Percentiles rank a stretch among this genome's conserved stretches.
Evolutionary conservation across 495 filamentous ascomycete genomes (phyloP).

Genomic region (Clohesyomyces aquaticus): DNA sequence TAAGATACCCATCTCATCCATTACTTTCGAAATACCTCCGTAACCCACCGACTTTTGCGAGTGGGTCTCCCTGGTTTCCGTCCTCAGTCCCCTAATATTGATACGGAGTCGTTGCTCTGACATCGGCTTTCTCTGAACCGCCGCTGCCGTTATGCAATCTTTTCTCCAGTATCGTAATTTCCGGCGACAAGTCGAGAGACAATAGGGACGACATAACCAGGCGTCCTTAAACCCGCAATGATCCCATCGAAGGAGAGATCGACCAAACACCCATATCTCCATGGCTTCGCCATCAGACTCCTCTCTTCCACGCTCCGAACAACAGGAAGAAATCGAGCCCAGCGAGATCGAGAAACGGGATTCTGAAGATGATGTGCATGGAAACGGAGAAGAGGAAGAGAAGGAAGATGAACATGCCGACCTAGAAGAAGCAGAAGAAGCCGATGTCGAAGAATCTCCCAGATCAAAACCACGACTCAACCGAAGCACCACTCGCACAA

Average conservation of each 20-base stretch:
- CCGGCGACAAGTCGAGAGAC: constrained; percentile 5
- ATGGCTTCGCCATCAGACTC: background rate
- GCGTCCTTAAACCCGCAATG: background rate
- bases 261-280: background rate
- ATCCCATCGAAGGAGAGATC: background rate
- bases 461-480: no score
- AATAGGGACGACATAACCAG: constrained; percentile 6
- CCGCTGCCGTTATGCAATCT: constrained; percentile 37
- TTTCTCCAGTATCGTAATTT: constrained; percentile 28
- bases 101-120: background rate
- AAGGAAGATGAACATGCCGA: background rate
- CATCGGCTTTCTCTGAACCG: background rate
- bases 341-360: constrained; percentile 1
- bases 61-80: background rate
- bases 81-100: background rate
- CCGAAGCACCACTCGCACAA: no score
- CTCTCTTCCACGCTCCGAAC: constrained; percentile 9
- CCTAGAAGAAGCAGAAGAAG: constrained; percentile 51
- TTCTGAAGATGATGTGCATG: background rate
- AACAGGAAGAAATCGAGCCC: background rate
- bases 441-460: no score
- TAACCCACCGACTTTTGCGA: no score
- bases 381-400: background rate
- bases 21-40: no score
- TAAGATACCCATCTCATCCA: no score